phyloP scores from a whole-genome alignment of 805 yeast species.

The Saturnispora quitensis region DNA sequence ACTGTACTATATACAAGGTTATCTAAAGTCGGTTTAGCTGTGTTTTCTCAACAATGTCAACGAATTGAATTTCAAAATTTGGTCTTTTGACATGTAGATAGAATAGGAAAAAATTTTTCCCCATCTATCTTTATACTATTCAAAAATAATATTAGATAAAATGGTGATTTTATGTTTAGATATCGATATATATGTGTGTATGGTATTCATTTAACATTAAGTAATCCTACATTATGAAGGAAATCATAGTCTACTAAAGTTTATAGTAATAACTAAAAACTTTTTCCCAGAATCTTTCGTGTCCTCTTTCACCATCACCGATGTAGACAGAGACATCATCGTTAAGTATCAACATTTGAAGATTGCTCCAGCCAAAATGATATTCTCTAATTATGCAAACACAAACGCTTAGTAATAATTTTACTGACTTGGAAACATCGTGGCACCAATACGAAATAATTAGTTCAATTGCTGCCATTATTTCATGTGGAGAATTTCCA shows the following conservation, averaged over 20 bases:
- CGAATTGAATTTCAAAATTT: background rate
- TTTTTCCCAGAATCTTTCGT: slow-evolving; percentile 24
- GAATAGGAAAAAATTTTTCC: background rate
- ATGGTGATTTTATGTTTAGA: background rate
- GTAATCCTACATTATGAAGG: background rate
- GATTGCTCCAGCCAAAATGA: slow-evolving; percentile 40
- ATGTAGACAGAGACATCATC: slow-evolving; percentile 13
- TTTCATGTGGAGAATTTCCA: background rate
- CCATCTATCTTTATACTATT: background rate
- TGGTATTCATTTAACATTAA: background rate
- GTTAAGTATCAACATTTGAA: slow-evolving; percentile 20
- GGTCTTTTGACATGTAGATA: background rate
- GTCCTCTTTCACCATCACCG: slow-evolving; percentile 15
- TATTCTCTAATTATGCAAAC: slow-evolving; percentile 36
- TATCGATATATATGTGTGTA: background rate
- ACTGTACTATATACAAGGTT: background rate
- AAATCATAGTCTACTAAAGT: slow-evolving; percentile 11
- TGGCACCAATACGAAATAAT: slow-evolving; percentile 19
- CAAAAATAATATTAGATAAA: background rate
- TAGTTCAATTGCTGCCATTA: slow-evolving; percentile 17
- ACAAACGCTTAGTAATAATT: slow-evolving; percentile 28
- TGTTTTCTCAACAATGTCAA: background rate
- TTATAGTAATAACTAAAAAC: slow-evolving; percentile 22
- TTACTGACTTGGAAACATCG: slow-evolving; percentile 4
- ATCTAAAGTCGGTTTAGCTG: background rate